A percentile compares a stretch with the other conserved stretches of the same genome.
phyloP scores from a whole-genome alignment of 768 basidiomycete species.

The Favolaschia claudopus region DNA sequence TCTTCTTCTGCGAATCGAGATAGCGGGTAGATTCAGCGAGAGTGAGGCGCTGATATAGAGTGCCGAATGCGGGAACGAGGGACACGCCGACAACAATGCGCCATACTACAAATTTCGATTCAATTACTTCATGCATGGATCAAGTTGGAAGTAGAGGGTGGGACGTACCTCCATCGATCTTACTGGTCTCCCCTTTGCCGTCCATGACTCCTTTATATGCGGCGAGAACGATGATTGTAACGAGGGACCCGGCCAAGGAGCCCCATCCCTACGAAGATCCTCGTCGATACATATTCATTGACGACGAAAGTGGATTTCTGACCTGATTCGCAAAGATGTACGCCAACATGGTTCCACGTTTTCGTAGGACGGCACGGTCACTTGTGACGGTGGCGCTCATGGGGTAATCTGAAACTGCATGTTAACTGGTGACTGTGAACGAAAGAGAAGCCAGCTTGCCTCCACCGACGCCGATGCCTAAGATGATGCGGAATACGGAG shows the following conservation, averaged over 20 bases:
- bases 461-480: conserved; percentile 83
- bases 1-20: conserved; percentile 49
- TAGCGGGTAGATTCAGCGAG: conserved; percentile 73
- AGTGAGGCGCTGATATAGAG: conserved; percentile 78
- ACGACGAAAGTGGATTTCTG: not conserved
- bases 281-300: not conserved
- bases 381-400: conserved; percentile 76
- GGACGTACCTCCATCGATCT: conserved; percentile 70
- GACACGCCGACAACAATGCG: conserved; percentile 74
- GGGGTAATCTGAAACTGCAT: conserved; percentile 60
- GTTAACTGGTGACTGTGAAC: not conserved
- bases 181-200: conserved; percentile 59
- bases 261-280: conserved; percentile 70
- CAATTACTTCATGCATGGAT: not conserved
- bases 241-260: conserved; percentile 65
- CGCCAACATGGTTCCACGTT: conserved; percentile 77
- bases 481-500: conserved; percentile 71
- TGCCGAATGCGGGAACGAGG: conserved; percentile 74
- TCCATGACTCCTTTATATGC: conserved; percentile 73
- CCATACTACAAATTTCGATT: conserved; percentile 56
- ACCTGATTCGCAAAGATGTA: conserved; percentile 70
- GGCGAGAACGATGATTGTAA: conserved; percentile 68
- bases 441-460: conserved; percentile 11
- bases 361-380: conserved; percentile 68
- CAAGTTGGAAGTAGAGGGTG: conserved; percentile 27